Evolutionary conservation across 2,329 filamentous ascomycete genomes (phyloP).

Genomic region (Alternaria arbusti): DNA sequence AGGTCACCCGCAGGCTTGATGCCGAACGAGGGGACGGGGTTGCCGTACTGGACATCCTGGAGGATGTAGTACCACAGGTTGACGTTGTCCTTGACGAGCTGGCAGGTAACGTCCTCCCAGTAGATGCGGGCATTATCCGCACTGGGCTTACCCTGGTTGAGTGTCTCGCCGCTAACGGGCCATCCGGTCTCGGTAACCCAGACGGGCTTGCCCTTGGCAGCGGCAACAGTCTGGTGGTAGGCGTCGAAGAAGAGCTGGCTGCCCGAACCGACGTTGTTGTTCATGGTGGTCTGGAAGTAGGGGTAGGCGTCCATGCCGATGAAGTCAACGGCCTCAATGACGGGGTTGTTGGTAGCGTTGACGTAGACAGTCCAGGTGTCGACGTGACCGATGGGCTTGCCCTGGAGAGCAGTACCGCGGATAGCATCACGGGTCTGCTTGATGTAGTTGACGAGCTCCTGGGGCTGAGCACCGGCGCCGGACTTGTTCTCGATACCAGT

Average conservation of each 20-base stretch:
- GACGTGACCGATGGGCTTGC: conserved; percentile 76
- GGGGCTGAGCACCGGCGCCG: conserved; percentile 68
- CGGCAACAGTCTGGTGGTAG: conserved; percentile 64
- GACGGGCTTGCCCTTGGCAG: conserved; percentile 70
- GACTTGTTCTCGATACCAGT: conserved; percentile 69
- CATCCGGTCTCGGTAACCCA: conserved; percentile 92
- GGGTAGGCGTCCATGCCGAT: conserved; percentile 84
- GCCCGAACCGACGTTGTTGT: conserved; percentile 65
- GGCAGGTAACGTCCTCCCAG: conserved; percentile 81
- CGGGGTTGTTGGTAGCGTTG: conserved; percentile 72
- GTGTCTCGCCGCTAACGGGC: conserved; percentile 72
- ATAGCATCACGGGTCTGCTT: conserved; percentile 69
- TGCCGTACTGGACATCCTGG: conserved; percentile 66
- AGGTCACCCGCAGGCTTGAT: conserved; percentile 61
- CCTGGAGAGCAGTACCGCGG: conserved; percentile 64
- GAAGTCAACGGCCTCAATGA: conserved; percentile 76
- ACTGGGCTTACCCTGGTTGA: conserved; percentile 67
- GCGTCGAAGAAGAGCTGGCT: conserved; percentile 73
- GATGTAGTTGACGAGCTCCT: conserved; percentile 72
- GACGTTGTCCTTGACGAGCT: conserved; percentile 63
- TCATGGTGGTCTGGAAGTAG: conserved; percentile 74
- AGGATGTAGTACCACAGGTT: conserved; percentile 76
- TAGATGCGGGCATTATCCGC: conserved; percentile 75
- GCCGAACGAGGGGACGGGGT: conserved; percentile 73
- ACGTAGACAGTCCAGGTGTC: conserved; percentile 80